Evolutionary conservation across 345 rosid species (phyloP).

Genomic region (Heritiera fomes): DNA sequence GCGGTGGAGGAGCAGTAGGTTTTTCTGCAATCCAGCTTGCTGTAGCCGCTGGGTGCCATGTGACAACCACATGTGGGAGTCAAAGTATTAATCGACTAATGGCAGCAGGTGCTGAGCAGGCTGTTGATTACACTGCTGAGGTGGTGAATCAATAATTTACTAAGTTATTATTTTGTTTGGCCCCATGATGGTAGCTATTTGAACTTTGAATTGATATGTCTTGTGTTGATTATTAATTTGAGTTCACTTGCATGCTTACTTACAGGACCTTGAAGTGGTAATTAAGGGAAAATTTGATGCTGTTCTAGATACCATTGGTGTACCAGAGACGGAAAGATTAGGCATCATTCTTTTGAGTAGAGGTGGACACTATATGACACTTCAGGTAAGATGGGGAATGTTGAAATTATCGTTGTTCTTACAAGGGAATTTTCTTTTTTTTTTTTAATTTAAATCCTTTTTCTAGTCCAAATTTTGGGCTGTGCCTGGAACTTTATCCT

Average conservation of each 20-base stretch:
- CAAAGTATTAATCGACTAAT: conserved; percentile 57
- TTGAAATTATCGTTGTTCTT: conserved; percentile 7
- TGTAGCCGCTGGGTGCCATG: conserved; percentile 69
- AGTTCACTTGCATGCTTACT: conserved; percentile 7
- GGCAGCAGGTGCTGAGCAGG: conserved; percentile 82
- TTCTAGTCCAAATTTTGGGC: background rate
- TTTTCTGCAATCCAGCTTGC: conserved; percentile 87
- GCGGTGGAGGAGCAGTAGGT: conserved; percentile 97
- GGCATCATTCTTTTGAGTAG: conserved; percentile 73
- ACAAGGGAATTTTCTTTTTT: background rate
- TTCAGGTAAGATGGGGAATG: conserved; percentile 51
- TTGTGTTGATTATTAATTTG: background rate
- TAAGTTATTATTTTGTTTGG: background rate
- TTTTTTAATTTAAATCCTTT: background rate
- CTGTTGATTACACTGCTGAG: conserved; percentile 79
- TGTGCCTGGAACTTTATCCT: background rate
- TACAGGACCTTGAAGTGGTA: conserved; percentile 76
- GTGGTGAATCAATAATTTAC: conserved; percentile 36
- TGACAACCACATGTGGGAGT: conserved; percentile 79
- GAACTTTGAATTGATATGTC: background rate
- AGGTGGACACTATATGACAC: conserved; percentile 95
- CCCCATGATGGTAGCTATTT: background rate
- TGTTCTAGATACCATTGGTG: conserved; percentile 95
- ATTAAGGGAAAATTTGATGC: conserved; percentile 88
- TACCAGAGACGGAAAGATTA: conserved; percentile 76